Percentiles rank a stretch among this genome's conserved stretches.
phyloP scores from a whole-genome alignment of 768 basidiomycete species.

The Russula earlei region DNA sequence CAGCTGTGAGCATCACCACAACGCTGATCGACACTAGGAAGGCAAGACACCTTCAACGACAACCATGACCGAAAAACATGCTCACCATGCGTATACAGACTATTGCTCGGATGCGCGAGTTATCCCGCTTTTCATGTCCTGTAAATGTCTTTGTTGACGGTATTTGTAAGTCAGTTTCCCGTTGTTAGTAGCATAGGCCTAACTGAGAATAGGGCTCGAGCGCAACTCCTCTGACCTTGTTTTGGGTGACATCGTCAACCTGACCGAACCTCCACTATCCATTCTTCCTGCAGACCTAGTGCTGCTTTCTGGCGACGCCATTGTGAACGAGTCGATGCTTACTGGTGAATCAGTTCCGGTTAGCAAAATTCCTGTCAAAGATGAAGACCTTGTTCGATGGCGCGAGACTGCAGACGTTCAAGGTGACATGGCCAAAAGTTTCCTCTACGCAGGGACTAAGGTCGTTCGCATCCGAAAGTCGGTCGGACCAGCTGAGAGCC shows the following conservation, averaged over 20 bases:
- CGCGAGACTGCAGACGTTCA: constrained; percentile 47
- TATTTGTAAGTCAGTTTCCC: constrained; percentile 30
- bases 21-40: constrained; percentile 90
- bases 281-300: constrained; percentile 86
- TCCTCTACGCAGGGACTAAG: constrained; percentile 84
- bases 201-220: constrained; percentile 46
- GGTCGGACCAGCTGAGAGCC: constrained; percentile 39
- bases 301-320: constrained; percentile 90
- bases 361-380: constrained; percentile 78
- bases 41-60: constrained; percentile 34
- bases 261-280: constrained; percentile 65
- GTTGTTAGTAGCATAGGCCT: background rate
- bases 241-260: constrained; percentile 86
- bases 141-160: constrained; percentile 62
- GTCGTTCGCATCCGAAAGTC: constrained; percentile 76
- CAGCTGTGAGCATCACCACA: constrained; percentile 68
- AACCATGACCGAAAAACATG: background rate
- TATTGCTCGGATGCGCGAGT: constrained; percentile 87
- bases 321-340: constrained; percentile 98
- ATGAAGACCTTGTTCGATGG: constrained; percentile 68
- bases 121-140: constrained; percentile 83
- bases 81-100: constrained; percentile 42
- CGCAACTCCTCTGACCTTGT: constrained; percentile 72
- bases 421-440: constrained; percentile 66
- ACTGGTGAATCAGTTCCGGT: constrained; percentile 98